Conservation (phyloP, 1,139 yeast species). For the Taphrina confusa region DNA sequence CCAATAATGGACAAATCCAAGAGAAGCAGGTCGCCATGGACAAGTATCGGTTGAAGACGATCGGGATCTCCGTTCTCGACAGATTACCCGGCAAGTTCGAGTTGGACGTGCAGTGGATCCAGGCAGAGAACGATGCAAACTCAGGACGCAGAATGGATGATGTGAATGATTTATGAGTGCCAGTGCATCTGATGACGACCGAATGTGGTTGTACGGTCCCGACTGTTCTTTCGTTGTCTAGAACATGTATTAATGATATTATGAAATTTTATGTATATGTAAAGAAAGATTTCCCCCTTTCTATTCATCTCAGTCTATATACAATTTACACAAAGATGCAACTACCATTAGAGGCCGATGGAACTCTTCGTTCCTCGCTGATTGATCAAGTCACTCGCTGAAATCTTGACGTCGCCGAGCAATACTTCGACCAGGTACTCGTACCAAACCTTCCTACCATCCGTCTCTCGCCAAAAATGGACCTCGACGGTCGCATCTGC, state of each 20-base stretch:
- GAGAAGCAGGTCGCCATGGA: constrained; percentile 63
- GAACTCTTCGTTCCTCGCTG: constrained; percentile 32
- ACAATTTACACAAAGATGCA: too few species aligned
- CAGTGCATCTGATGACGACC: too few species aligned
- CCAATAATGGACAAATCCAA: constrained; percentile 80
- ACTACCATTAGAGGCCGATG: constrained; percentile 9
- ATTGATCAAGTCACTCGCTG: constrained; percentile 52
- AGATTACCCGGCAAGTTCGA: constrained; percentile 76
- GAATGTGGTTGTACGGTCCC: too few species aligned
- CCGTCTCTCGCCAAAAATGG: constrained; percentile 52
- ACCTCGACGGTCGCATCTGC: constrained; percentile 59
- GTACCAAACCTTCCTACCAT: constrained; percentile 61
- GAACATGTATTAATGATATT: too few species aligned
- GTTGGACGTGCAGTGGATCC: constrained; percentile 70
- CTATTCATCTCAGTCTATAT: too few species aligned
- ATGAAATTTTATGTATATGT: too few species aligned
- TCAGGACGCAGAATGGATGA: neutral
- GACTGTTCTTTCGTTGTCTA: too few species aligned
- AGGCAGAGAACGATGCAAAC: constrained; percentile 48
- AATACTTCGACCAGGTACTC: constrained; percentile 67
- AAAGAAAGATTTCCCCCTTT: too few species aligned
- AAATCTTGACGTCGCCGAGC: constrained; percentile 52
- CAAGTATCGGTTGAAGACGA: constrained; percentile 64
- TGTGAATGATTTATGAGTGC: neutral
- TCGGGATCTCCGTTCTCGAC: constrained; percentile 79